Conservation (phyloP, 108 stramenopile species). For the Nitzschia palea region DNA sequence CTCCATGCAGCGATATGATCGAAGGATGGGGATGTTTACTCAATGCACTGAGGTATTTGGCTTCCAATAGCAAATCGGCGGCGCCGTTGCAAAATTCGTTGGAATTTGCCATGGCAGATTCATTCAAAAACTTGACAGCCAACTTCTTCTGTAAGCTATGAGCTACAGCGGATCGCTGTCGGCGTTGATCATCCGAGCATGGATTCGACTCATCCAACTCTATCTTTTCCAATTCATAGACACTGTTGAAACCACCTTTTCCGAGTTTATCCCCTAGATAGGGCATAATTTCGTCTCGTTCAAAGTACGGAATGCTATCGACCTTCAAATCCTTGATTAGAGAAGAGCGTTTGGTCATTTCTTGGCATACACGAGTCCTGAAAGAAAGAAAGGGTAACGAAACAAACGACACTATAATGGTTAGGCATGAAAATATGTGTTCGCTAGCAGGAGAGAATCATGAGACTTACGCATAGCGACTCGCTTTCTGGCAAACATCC, state of each 20-base stretch:
- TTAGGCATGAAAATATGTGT: no score
- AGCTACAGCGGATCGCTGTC: slow-evolving; percentile 19
- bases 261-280: slow-evolving; percentile 52
- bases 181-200: slow-evolving; percentile 24
- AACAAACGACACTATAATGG: neutral
- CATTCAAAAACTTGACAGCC: slow-evolving; percentile 66
- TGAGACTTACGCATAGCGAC: slow-evolving; percentile 35
- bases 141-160: slow-evolving; percentile 24
- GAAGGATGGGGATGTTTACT: slow-evolving; percentile 63
- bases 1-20: slow-evolving; percentile 64
- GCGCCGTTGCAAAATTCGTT: slow-evolving; percentile 76
- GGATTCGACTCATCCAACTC: slow-evolving; percentile 37
- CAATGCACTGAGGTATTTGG: slow-evolving; percentile 70
- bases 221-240: slow-evolving; percentile 54
- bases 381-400: neutral
- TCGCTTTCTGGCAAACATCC: slow-evolving; percentile 55
- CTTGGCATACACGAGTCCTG: slow-evolving; percentile 48
- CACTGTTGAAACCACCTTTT: slow-evolving; percentile 58
- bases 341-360: slow-evolving; percentile 53
- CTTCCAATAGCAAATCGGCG: slow-evolving; percentile 72
- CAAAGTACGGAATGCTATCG: slow-evolving; percentile 48
- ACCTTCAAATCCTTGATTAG: slow-evolving; percentile 43
- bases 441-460: neutral
- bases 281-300: slow-evolving; percentile 53
- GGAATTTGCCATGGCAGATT: slow-evolving; percentile 46